Evolutionary conservation across 2,329 filamentous ascomycete genomes (phyloP).

Genomic region (Cladophialophora yegresii): DNA sequence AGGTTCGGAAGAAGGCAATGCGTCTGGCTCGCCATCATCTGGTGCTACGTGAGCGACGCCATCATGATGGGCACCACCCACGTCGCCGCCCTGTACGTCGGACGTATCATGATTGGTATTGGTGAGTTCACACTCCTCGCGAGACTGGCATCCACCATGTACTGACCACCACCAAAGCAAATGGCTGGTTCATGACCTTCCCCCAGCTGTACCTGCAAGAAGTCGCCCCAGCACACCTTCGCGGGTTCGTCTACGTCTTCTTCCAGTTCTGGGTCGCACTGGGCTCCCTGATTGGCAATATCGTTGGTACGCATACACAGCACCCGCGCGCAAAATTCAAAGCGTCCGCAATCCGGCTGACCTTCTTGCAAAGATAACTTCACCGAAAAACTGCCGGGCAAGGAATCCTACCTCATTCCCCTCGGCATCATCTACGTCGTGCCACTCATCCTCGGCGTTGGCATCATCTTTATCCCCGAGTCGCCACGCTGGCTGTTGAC

Average conservation of each 20-base stretch:
- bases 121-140: background rate
- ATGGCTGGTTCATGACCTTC: constrained; percentile 51
- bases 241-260: constrained; percentile 52
- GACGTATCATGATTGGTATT: constrained; percentile 49
- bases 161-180: constrained; percentile 36
- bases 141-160: background rate
- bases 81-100: constrained; percentile 49
- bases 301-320: background rate
- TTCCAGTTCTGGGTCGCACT: constrained; percentile 42
- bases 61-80: constrained; percentile 49
- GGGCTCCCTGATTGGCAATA: background rate
- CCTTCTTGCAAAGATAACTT: constrained; percentile 15
- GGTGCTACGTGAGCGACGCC: background rate
- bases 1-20: constrained; percentile 53
- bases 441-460: constrained; percentile 11
- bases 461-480: constrained; percentile 37
- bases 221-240: constrained; percentile 50
- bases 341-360: background rate
- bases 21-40: constrained; percentile 22
- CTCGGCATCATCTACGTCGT: constrained; percentile 23
- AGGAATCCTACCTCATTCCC: constrained; percentile 24
- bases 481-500: constrained; percentile 59
- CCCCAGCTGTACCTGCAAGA: constrained; percentile 54
- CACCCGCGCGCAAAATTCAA: too few species aligned
- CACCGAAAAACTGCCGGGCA: constrained; percentile 17